These are phyloP conservation scores for Sporothrix humicola DNA, from an alignment of 2,329 filamentous ascomycete genomes.

Conservation along the genomic window DNA sequence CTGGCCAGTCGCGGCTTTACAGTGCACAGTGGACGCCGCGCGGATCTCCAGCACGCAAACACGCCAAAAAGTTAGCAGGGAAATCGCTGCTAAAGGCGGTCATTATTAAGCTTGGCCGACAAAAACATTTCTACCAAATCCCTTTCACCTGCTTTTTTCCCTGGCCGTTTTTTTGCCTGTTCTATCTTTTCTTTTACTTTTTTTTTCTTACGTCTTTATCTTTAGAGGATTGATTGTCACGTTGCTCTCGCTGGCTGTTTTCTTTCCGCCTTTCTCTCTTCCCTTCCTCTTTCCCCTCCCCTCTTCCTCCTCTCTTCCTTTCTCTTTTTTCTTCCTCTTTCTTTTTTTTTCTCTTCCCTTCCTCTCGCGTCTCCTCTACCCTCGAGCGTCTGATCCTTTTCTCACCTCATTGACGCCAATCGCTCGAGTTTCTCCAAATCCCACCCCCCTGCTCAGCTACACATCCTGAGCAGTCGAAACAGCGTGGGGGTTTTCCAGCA, in stretches of 20 bases:
- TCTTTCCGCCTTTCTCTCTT: background rate
- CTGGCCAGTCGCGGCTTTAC: slow-evolving; percentile 26
- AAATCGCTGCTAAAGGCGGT: background rate
- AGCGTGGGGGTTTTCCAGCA: slow-evolving; percentile 41
- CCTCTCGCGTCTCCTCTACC: background rate
- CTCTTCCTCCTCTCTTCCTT: background rate
- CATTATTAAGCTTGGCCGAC: slow-evolving; percentile 26
- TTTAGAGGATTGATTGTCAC: slow-evolving; percentile 13
- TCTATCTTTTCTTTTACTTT: background rate
- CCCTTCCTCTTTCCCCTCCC: background rate
- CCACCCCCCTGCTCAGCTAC: slow-evolving; percentile 3
- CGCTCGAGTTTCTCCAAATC: slow-evolving; percentile 12
- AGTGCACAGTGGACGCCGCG: background rate
- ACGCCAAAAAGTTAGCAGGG: background rate
- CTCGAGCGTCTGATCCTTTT: background rate
- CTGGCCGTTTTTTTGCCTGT: background rate
- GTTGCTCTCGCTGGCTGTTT: slow-evolving; percentile 5
- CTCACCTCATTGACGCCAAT: slow-evolving; percentile 18
- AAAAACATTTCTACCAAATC: slow-evolving; percentile 2
- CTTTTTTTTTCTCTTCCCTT: background rate
- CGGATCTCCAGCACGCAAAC: slow-evolving; percentile 5
- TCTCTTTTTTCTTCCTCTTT: background rate
- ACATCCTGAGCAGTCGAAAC: slow-evolving; percentile 21
- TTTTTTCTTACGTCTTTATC: slow-evolving; percentile 18
- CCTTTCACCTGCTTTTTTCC: background rate